These are phyloP conservation scores for Achlya hypogyna DNA, from an alignment of 352 stramenopile species.

Conservation along the genomic window DNA sequence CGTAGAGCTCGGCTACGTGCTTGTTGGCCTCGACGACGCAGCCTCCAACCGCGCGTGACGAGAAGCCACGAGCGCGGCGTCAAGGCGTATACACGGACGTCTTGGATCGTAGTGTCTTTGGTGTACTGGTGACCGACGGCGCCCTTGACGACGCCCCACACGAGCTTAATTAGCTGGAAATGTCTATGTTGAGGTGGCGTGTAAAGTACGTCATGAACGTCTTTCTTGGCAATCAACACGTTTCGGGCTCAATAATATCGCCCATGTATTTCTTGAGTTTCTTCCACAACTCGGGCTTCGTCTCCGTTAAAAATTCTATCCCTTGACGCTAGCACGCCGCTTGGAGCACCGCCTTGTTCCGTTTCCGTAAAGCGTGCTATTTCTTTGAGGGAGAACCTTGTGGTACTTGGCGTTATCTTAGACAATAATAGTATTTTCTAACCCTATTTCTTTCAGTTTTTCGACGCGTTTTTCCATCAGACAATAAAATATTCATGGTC, in stretches of 20 bases:
- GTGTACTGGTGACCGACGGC: constrained; percentile 3
- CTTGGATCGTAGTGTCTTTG: neutral
- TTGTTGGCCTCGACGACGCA: too few species aligned
- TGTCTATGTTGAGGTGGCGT: neutral
- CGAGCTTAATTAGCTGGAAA: neutral
- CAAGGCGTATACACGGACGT: neutral
- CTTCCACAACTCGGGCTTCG: neutral
- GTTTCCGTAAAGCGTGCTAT: neutral
- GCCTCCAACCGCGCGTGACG: too few species aligned
- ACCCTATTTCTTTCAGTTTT: neutral
- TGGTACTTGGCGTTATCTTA: neutral
- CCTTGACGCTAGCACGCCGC: neutral
- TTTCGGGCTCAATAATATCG: neutral
- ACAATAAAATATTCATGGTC: neutral
- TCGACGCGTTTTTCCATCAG: neutral
- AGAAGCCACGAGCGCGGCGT: neutral
- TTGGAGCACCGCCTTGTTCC: neutral
- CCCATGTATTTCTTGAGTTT: constrained; percentile 9
- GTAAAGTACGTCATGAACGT: neutral
- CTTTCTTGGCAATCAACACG: neutral
- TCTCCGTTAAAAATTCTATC: neutral
- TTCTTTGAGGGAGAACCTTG: neutral
- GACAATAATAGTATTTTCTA: neutral
- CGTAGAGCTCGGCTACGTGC: too few species aligned
- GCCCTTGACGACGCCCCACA: constrained; percentile 3